Percentiles rank a stretch among this genome's conserved stretches.
phyloP scores from a whole-genome alignment of 306 rosid genomes.

The Mimosa pudica region DNA sequence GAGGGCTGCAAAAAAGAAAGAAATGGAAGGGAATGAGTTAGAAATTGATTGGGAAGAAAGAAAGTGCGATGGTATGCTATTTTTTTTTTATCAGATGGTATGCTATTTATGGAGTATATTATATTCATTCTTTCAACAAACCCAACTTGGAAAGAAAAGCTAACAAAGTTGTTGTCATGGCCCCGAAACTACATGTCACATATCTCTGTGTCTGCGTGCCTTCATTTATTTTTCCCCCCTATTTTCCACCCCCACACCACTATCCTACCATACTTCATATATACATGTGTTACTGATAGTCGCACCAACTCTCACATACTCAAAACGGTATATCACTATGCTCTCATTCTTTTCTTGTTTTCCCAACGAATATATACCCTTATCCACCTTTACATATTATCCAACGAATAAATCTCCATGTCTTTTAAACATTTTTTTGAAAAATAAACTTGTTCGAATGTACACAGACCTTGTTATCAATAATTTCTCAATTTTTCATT shows the following conservation, averaged over 20 bases:
- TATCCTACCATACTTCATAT: background rate
- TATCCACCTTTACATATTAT: too few species aligned
- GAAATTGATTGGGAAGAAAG: background rate
- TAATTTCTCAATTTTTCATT: too few species aligned
- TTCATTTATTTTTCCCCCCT: background rate
- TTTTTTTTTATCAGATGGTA: too few species aligned
- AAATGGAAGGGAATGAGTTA: background rate
- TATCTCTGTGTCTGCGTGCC: background rate
- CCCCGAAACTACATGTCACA: background rate
- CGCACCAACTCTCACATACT: background rate
- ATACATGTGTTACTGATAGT: too few species aligned
- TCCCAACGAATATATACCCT: background rate
- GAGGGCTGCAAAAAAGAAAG: background rate
- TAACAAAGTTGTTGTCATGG: background rate
- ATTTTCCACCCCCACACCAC: too few species aligned
- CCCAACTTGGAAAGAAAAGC: background rate
- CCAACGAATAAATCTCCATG: background rate
- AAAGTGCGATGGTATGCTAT: too few species aligned
- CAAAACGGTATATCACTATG: background rate
- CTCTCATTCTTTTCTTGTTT: background rate
- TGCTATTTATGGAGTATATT: slow-evolving; percentile 15
- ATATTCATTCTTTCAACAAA: slow-evolving; percentile 6
- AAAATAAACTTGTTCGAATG: too few species aligned
- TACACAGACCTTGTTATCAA: too few species aligned
- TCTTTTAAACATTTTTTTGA: too few species aligned